Percentiles rank a stretch among this genome's conserved stretches.
Evolutionary conservation across 2,329 filamentous ascomycete species (phyloP).

Genomic region (Ophiostoma sp.): DNA sequence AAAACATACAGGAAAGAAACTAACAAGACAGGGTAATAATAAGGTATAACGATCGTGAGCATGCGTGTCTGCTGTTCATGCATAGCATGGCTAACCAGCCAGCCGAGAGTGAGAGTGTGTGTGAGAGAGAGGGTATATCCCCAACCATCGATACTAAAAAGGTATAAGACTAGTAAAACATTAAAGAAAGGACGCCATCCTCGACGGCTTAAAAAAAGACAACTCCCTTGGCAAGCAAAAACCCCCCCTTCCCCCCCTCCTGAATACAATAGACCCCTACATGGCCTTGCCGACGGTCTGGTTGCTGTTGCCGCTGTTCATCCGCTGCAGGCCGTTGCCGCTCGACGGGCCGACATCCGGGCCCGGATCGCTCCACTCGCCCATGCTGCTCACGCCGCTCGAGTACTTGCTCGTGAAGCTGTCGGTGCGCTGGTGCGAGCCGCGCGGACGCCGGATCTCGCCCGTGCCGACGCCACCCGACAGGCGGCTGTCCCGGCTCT

Average conservation of each 20-base stretch:
- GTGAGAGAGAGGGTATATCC: neutral
- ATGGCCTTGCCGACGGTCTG: conserved; percentile 26
- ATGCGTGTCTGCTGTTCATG: conserved; percentile 4
- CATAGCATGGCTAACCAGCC: neutral
- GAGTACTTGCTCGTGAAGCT: conserved; percentile 46
- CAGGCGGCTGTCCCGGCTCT: conserved; percentile 17
- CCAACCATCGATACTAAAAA: conserved; percentile 1
- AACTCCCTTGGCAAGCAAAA: neutral
- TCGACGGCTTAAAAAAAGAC: neutral
- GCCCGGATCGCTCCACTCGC: conserved; percentile 49
- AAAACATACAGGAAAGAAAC: neutral
- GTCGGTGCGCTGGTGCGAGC: conserved; percentile 35
- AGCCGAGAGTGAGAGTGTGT: neutral
- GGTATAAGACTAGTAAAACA: conserved; percentile 7
- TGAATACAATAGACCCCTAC: conserved; percentile 19
- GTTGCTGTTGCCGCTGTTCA: conserved; percentile 24
- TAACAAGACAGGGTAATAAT: neutral
- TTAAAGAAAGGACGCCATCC: conserved; percentile 8
- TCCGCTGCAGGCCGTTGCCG: conserved; percentile 24
- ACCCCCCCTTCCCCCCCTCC: neutral
- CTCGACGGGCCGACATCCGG: conserved; percentile 46
- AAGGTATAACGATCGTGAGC: conserved; percentile 1
- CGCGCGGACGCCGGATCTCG: conserved; percentile 30
- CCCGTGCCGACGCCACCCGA: conserved; percentile 18
- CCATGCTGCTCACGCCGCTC: conserved; percentile 44